Conservation (phyloP, 768 basidiomycete genomes). For the Symmetrospora coprosmae region DNA sequence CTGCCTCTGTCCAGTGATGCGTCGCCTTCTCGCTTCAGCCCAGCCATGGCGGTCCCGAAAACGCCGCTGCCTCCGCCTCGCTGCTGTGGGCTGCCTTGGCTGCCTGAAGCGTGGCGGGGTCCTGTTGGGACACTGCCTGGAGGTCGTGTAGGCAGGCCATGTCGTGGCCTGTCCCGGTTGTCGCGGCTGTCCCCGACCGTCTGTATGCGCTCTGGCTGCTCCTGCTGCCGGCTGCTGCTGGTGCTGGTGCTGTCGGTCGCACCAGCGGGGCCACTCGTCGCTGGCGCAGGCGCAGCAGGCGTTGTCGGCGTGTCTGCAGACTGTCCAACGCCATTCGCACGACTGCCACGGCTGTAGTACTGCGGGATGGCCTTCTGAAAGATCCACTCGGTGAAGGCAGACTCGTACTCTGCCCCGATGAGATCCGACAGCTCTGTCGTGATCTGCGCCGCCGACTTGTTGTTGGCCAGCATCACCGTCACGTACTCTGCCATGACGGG, state of each 20-base stretch:
- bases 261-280: no score
- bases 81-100: conserved; percentile 1
- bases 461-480: conserved; percentile 87
- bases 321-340: neutral
- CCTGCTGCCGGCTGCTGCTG: neutral
- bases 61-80: conserved; percentile 23
- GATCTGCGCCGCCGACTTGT: conserved; percentile 71
- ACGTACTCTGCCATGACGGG: conserved; percentile 53
- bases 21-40: conserved; percentile 29
- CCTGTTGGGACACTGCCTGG: conserved; percentile 9
- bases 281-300: neutral
- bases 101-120: neutral
- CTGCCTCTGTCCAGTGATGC: neutral
- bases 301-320: neutral
- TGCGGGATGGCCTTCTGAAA: conserved; percentile 44
- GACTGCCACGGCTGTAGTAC: neutral
- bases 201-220: neutral
- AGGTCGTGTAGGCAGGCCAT: conserved; percentile 2
- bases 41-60: conserved; percentile 29
- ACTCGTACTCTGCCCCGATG: conserved; percentile 72
- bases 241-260: no score
- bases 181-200: conserved; percentile 15
- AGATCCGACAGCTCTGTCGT: conserved; percentile 71
- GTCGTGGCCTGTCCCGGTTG: neutral
- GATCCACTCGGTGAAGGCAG: conserved; percentile 75